Base-by-base conservation (phyloP, 345 rosid genomes). In the Psidium friedrichsthalianum region DNA sequence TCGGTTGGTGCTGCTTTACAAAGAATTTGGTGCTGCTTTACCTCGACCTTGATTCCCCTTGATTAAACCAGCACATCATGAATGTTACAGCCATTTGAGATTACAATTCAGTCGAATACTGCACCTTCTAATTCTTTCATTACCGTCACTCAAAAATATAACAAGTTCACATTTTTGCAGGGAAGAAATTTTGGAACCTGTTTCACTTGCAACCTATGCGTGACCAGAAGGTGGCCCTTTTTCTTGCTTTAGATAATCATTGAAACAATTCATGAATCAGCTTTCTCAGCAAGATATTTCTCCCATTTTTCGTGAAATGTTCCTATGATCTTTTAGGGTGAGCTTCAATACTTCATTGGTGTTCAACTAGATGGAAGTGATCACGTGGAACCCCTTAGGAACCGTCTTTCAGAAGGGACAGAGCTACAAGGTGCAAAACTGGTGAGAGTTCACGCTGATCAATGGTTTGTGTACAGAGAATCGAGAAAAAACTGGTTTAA, bases 201-300 rank as follows among this genome's bases (percentile, higher is more conserved):
- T 96, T 97, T 87, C 99, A 97, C 87, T 91, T 96, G 95, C 99
- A 97, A 90, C 98, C 98, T 42, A 93, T 97, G 99, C 96, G 96
- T 86, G 99, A 97, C 89, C 98, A 95, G 47, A 93, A 92, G 98
- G 99, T 95, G 4, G 53, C 86, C 40, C 58, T 29, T 74, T n/a
- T 81, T 42, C 13, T 86, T 84, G 44, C 86, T 82, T 81, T 15
- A 54, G 78, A 85, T 76, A 51, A 82, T 57, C 83, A 64, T 64
- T 84, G 22, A 54, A 64, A 80, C 54, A 80, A 57, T 36, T 87
- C 47, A 82, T 29, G 53, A 58, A 12, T 47, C n/a, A 74, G 21
- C 36, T 25, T 61, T 86, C 85, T 27, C 47, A 56, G 59, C 40
- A 82, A 82, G 56, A 82, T 53, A 53, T 51, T 29, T 52, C 57